A percentile compares a stretch with the other conserved stretches of the same genome.
Conservation (phyloP, 2,329 filamentous ascomycete species). For the Neonectria coccinea region DNA sequence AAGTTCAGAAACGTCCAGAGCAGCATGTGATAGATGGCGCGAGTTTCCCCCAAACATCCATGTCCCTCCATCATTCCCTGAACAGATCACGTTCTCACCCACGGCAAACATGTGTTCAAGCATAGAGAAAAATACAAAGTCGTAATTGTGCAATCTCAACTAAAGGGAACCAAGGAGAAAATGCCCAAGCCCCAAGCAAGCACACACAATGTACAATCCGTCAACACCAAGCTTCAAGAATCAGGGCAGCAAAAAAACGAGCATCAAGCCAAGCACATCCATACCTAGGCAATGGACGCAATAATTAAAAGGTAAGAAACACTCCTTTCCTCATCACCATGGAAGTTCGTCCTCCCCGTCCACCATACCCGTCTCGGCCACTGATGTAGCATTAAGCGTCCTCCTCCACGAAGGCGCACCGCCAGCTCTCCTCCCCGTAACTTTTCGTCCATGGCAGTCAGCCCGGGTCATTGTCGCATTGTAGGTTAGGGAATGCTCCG, state of each 20-base stretch:
- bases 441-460: slow-evolving; percentile 41
- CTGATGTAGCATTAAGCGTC: slow-evolving; percentile 8
- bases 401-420: slow-evolving; percentile 27
- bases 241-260: slow-evolving; percentile 41
- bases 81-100: not conserved
- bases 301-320: slow-evolving; percentile 39
- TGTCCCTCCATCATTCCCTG: too few species aligned
- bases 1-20: not conserved
- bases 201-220: slow-evolving; percentile 43
- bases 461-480: slow-evolving; percentile 44
- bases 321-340: slow-evolving; percentile 18
- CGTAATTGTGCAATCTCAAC: slow-evolving; percentile 41
- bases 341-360: slow-evolving; percentile 17
- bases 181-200: slow-evolving; percentile 33
- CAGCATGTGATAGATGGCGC: not conserved
- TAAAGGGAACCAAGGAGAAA: slow-evolving; percentile 31
- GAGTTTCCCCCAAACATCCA: too few species aligned
- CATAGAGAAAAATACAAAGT: slow-evolving; percentile 31
- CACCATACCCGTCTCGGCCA: slow-evolving; percentile 9
- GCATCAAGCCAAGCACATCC: slow-evolving; percentile 34
- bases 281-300: slow-evolving; percentile 30
- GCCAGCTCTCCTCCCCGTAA: slow-evolving; percentile 34
- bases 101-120: not conserved
- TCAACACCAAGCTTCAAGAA: slow-evolving; percentile 45
- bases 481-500: slow-evolving; percentile 43